These are phyloP conservation scores for Emericellopsis cladophorae DNA, from an alignment of 2,329 filamentous ascomycete species.

Conservation along the genomic window DNA sequence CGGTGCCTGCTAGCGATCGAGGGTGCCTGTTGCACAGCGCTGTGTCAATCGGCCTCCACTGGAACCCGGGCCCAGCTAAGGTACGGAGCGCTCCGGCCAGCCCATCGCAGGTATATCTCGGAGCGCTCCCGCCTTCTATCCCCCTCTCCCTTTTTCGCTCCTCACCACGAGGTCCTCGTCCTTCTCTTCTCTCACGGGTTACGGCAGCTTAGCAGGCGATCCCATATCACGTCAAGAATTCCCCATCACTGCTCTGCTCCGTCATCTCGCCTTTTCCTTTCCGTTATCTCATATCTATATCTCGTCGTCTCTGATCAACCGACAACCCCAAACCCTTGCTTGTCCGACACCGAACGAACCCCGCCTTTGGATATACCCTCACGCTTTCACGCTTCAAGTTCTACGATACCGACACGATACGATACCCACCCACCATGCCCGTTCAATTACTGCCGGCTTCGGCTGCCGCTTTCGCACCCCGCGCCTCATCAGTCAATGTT, in stretches of 20 bases:
- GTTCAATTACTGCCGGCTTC: conserved; percentile 89
- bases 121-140: conserved; percentile 30
- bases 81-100: too few species aligned
- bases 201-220: conserved; percentile 46
- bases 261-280: conserved; percentile 32
- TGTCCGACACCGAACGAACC: conserved; percentile 6
- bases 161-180: conserved; percentile 42
- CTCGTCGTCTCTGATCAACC: conserved; percentile 1
- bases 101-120: too few species aligned
- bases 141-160: conserved; percentile 26
- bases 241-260: conserved; percentile 33
- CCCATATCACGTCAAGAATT: neutral
- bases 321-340: too few species aligned
- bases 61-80: too few species aligned
- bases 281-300: conserved; percentile 21
- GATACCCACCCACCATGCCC: conserved; percentile 52
- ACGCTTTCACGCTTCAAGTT: neutral
- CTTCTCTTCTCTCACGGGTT: conserved; percentile 40
- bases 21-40: too few species aligned
- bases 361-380: conserved; percentile 1
- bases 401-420: neutral
- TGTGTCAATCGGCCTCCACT: too few species aligned
- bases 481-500: conserved; percentile 82
- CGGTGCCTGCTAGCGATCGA: too few species aligned
- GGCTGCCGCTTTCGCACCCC: conserved; percentile 88